A percentile compares a stretch with the other conserved stretches of the same genome.
Conservation (phyloP, 2,329 filamentous ascomycete species). For the Diaporthe caulivora region DNA sequence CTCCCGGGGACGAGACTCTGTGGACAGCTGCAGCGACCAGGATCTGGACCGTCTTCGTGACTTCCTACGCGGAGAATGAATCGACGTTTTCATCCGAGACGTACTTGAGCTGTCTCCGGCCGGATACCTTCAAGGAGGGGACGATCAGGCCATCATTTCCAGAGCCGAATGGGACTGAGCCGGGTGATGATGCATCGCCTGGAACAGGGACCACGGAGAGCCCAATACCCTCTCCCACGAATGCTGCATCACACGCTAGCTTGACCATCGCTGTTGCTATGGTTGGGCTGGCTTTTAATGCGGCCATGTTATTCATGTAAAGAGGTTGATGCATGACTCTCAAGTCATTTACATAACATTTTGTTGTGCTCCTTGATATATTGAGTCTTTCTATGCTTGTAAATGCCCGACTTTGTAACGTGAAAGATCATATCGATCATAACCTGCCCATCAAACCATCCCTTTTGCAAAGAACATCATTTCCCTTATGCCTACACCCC, state of each 20-base stretch:
- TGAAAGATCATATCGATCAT: neutral
- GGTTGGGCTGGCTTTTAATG: neutral
- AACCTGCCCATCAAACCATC: neutral
- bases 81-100: neutral
- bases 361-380: neutral
- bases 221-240: neutral
- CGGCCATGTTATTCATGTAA: neutral
- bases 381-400: neutral
- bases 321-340: neutral
- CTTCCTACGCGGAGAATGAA: neutral
- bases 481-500: no score
- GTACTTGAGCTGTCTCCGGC: neutral
- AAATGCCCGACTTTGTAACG: neutral
- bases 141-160: neutral
- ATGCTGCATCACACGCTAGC: neutral
- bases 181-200: neutral
- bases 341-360: neutral
- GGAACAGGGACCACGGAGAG: neutral
- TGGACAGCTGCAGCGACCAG: neutral
- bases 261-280: neutral
- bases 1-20: neutral
- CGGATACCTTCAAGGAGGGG: constrained; percentile 8
- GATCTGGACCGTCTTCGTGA: neutral
- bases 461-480: no score
- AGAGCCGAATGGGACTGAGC: neutral